A percentile compares a stretch with the other conserved stretches of the same genome.
phyloP scores from a whole-genome alignment of 345 rosid genomes.

The Litchi chinensis region DNA sequence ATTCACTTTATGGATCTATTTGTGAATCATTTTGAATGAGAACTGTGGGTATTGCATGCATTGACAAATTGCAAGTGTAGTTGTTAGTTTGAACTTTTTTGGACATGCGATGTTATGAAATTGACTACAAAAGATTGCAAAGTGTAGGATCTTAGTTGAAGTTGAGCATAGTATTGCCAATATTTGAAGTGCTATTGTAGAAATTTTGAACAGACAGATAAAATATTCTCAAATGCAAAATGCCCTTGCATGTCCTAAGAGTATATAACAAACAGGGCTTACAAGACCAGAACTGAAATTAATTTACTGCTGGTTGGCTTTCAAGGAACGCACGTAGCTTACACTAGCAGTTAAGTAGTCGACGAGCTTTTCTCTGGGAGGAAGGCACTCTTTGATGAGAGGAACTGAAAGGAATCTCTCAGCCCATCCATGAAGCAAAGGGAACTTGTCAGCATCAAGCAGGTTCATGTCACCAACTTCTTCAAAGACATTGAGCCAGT shows the following conservation, averaged over 20 bases:
- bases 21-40: background rate
- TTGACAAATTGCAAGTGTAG: background rate
- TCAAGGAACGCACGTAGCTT: slow-evolving; percentile 27
- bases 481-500: slow-evolving; percentile 31
- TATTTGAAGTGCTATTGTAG: background rate
- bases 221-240: background rate
- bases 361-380: slow-evolving; percentile 29
- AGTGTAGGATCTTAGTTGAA: background rate
- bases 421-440: slow-evolving; percentile 35
- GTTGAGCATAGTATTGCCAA: background rate
- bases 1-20: background rate
- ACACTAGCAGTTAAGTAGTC: slow-evolving; percentile 3
- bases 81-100: background rate
- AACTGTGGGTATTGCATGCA: background rate
- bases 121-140: background rate
- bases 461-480: slow-evolving; percentile 41
- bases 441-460: slow-evolving; percentile 34
- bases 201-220: background rate
- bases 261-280: no score
- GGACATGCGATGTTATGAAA: background rate
- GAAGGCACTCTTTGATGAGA: slow-evolving; percentile 31
- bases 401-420: slow-evolving; percentile 25
- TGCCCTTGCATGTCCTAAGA: background rate
- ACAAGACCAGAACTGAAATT: background rate
- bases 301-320: slow-evolving; percentile 19